Base-by-base conservation (phyloP, 2,329 filamentous ascomycete species). In the Aspergillus fischeri region DNA sequence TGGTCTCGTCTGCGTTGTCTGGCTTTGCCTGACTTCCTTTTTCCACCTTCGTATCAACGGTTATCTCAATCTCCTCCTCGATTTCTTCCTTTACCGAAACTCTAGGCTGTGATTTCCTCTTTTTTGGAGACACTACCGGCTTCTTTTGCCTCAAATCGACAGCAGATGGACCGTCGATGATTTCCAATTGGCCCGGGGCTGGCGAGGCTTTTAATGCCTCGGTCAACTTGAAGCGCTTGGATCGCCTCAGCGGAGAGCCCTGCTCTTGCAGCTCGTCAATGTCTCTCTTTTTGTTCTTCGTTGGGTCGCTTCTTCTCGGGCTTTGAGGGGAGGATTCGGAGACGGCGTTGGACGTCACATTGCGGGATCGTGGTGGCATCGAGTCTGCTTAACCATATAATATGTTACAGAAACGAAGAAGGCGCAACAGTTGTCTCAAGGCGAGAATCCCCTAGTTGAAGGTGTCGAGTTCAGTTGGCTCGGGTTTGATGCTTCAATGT, bases 201-300 rank as follows among this genome's bases (percentile, higher is more conserved):
- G 52, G 17, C 14, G 25, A 9, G 20, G 28, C 28, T 41, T 21
- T 48, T n/a, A 51, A 28, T 20, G 21, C 44, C 20, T 61, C 58
- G 2, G 56, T 61, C 17, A 67, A 63, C 52, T 63, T 71, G 49
- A 69, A 60, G 6, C 70, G 63, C 52, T 71, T 73, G 6, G 70
- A 72, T 59, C 67, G 54, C 57, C 70, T 61, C 38, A 63, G 54
- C 48, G 69, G 67, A 10, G 68, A 69, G 35, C 53, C 58, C 47
- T 60, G 60, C 24, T 67, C 60, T 24, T 56, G 58, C 44, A 58
- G 57, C 53, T 65, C 65, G 57, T 67, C 67, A 32, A 67, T 59
- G 41, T 69, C 66, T 49, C 69, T 65, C 57, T 71, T 72, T 58
- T 63, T 67, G 51, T 52, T 59, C 38, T 52, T 42, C 32, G 53